phyloP scores from a whole-genome alignment of 2,329 filamentous ascomycete genomes.

The Colletotrichum tanaceti region DNA sequence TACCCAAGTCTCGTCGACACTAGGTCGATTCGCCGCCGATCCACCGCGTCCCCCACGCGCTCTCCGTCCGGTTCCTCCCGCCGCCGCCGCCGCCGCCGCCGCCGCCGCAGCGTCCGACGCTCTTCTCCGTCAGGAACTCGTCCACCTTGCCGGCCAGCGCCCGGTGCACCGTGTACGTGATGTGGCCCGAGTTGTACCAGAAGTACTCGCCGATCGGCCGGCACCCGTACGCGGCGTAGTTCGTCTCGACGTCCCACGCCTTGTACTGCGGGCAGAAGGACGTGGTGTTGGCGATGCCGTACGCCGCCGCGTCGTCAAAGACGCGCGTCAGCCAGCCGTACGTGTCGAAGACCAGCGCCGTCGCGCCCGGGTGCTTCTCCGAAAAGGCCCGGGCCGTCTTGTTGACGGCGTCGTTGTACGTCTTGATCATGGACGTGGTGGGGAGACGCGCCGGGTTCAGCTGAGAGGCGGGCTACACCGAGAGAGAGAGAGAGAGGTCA shows the following conservation, averaged over 20 bases:
- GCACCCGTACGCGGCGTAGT: slow-evolving; percentile 46
- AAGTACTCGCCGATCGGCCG: slow-evolving; percentile 47
- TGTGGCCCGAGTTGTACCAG: slow-evolving; percentile 49
- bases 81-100: no score
- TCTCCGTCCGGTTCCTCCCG: not conserved
- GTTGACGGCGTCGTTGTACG: slow-evolving; percentile 25
- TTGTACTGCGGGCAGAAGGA: slow-evolving; percentile 45
- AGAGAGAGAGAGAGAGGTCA: no score
- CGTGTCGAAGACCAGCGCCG: slow-evolving; percentile 47
- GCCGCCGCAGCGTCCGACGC: not conserved
- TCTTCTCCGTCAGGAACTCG: slow-evolving; percentile 16
- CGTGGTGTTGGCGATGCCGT: slow-evolving; percentile 47
- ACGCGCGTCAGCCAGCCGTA: slow-evolving; percentile 49
- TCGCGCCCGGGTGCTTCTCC: slow-evolving; percentile 37
- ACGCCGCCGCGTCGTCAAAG: slow-evolving; percentile 45
- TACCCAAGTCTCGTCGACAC: not conserved
- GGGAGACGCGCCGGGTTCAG: slow-evolving; percentile 1
- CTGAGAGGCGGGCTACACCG: slow-evolving; percentile 31
- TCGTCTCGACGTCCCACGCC: slow-evolving; percentile 43
- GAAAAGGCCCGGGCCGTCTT: slow-evolving; percentile 48
- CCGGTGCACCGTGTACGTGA: slow-evolving; percentile 11
- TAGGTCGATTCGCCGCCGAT: not conserved
- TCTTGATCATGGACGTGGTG: slow-evolving; percentile 25
- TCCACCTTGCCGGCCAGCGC: slow-evolving; percentile 16
- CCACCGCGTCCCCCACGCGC: slow-evolving; percentile 6